Evolutionary conservation across 805 yeast species (phyloP).

Genomic region (Pichia cabralensis): DNA sequence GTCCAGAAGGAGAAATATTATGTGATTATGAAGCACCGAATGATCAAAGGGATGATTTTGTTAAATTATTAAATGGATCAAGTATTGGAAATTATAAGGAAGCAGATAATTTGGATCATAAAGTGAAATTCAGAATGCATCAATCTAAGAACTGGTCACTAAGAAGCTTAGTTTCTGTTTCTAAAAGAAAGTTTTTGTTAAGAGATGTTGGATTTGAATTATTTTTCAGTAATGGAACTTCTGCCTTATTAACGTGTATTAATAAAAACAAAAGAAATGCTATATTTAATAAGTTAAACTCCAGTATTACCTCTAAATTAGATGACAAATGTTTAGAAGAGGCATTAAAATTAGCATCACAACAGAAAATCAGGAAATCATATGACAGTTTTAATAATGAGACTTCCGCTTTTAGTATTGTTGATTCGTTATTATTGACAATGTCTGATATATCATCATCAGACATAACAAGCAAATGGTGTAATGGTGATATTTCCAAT

Average conservation of each 20-base stretch:
- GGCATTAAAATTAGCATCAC: conserved; percentile 41
- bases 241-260: conserved; percentile 58
- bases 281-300: conserved; percentile 39
- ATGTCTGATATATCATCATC: conserved; percentile 17
- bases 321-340: conserved; percentile 46
- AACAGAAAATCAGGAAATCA: conserved; percentile 15
- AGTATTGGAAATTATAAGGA: conserved; percentile 5
- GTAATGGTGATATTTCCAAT: conserved; percentile 67
- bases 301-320: conserved; percentile 38
- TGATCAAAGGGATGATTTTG: conserved; percentile 54
- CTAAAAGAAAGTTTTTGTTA: conserved; percentile 65
- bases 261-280: conserved; percentile 44
- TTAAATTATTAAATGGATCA: conserved; percentile 44
- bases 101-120: too few relatives aligned
- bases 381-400: too few relatives aligned
- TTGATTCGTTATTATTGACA: conserved; percentile 10
- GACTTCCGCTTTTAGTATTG: conserved; percentile 2
- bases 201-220: conserved; percentile 77
- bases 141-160: conserved; percentile 51
- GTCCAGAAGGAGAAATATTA: conserved; percentile 42
- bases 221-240: conserved; percentile 64
- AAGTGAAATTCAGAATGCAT: conserved; percentile 27
- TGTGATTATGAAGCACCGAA: conserved; percentile 59
- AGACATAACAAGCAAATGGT: conserved; percentile 63
- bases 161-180: conserved; percentile 47